Evolutionary conservation across 441 rosid species (phyloP).

Genomic region (Pelargonium citronellum): DNA sequence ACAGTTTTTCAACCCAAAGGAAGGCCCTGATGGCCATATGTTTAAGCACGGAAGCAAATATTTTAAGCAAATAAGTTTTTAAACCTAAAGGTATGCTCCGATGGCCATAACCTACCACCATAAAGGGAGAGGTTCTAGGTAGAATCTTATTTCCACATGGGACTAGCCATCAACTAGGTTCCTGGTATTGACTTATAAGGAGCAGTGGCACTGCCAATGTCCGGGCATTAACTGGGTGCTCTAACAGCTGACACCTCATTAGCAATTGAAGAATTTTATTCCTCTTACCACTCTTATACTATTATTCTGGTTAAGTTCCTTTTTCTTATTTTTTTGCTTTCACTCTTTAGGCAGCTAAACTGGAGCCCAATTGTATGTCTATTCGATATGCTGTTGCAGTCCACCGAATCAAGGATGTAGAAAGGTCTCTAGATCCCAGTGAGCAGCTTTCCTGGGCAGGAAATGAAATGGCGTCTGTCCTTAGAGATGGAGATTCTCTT

Average conservation of each 20-base stretch:
- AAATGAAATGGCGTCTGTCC: constrained; percentile 91
- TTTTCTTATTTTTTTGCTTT: constrained; percentile 13
- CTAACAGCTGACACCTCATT: no score
- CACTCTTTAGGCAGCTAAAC: constrained; percentile 67
- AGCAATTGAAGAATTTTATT: not conserved
- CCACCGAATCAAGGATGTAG: constrained; percentile 81
- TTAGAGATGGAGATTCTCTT: constrained; percentile 83
- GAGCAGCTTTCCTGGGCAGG: constrained; percentile 89
- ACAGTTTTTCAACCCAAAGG: not conserved
- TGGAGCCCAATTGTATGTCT: constrained; percentile 89
- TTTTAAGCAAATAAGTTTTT: no score
- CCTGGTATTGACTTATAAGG: no score
- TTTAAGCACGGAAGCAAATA: not conserved
- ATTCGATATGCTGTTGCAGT: constrained; percentile 88
- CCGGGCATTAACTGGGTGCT: no score
- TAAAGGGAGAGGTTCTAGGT: not conserved
- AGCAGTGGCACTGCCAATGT: no score
- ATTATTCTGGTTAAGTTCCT: constrained; percentile 9
- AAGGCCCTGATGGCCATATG: not conserved
- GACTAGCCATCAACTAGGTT: no score
- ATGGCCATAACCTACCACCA: no score
- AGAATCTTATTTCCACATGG: not conserved
- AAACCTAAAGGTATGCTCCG: no score
- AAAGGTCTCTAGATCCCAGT: constrained; percentile 82
- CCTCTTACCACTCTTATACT: not conserved